Percentiles rank a stretch among this genome's conserved stretches.
Evolutionary conservation across 306 rosid species (phyloP).

Genomic region (Citrullus colocynthis): DNA sequence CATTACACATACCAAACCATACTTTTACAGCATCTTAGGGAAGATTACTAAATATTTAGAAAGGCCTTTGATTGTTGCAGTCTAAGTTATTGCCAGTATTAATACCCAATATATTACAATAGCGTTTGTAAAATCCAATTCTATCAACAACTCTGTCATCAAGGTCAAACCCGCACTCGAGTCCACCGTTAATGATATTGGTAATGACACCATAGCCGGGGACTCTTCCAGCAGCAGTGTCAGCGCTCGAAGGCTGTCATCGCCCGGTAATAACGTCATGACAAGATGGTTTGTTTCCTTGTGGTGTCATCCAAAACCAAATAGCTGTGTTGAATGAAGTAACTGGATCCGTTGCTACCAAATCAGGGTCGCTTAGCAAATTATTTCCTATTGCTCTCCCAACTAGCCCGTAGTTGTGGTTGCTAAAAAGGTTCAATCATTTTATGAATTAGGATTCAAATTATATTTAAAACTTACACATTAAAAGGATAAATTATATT

Average conservation of each 20-base stretch:
- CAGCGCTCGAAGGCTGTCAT: constrained; percentile 39
- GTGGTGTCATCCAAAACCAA: constrained; percentile 80
- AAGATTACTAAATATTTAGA: neutral
- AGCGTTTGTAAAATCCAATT: constrained; percentile 30
- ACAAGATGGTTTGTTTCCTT: constrained; percentile 53
- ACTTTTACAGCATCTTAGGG: neutral
- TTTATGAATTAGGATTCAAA: neutral
- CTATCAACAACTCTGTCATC: constrained; percentile 12
- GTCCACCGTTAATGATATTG: constrained; percentile 37
- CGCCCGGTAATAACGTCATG: constrained; percentile 38
- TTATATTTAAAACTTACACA: too few relatives aligned
- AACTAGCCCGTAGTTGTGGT: constrained; percentile 47
- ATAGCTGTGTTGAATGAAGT: constrained; percentile 51
- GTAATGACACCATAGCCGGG: constrained; percentile 22
- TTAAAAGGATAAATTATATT: too few relatives aligned
- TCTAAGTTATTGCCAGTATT: constrained; percentile 21
- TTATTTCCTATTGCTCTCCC: constrained; percentile 25
- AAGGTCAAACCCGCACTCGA: constrained; percentile 24
- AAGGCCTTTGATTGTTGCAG: constrained; percentile 23
- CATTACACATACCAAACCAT: too few relatives aligned
- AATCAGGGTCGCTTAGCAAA: constrained; percentile 36
- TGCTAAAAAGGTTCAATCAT: constrained; percentile 14
- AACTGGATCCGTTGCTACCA: constrained; percentile 28
- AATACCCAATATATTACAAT: constrained; percentile 19
- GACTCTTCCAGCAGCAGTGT: constrained; percentile 10